These are phyloP conservation scores for Cystobasidiopsis lactophilus DNA, from an alignment of 768 basidiomycete species.

Conservation along the genomic window DNA sequence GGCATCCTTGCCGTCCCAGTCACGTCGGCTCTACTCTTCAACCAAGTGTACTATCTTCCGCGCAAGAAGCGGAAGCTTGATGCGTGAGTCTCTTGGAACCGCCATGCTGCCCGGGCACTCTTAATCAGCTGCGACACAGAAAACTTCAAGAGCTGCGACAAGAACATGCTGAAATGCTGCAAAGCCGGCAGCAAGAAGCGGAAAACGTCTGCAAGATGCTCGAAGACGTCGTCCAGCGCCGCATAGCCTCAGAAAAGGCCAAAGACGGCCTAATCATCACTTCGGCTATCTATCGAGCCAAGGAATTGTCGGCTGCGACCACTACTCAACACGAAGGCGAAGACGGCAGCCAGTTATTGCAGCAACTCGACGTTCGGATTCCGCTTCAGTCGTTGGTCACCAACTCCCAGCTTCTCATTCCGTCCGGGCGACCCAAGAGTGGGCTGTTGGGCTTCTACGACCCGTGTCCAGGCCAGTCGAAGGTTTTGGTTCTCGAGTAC, in stretches of 20 bases:
- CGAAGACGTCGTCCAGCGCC: conserved; percentile 43
- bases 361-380: conserved; percentile 49
- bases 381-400: conserved; percentile 61
- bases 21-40: conserved; percentile 21
- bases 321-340: too few relatives aligned
- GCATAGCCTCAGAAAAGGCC: conserved; percentile 39
- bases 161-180: conserved; percentile 41
- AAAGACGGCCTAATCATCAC: conserved; percentile 55
- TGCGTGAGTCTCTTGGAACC: conserved; percentile 16
- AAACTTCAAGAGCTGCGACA: conserved; percentile 44
- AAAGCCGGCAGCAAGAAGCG: conserved; percentile 40
- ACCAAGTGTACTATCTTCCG: conserved; percentile 25
- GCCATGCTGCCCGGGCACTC: too few relatives aligned
- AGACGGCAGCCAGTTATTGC: too few relatives aligned
- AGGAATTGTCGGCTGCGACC: conserved; percentile 31
- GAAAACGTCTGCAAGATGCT: conserved; percentile 42
- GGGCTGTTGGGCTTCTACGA: conserved; percentile 74
- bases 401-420: conserved; percentile 45
- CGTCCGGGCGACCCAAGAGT: conserved; percentile 50
- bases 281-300: conserved; percentile 46
- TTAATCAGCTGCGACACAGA: conserved; percentile 25
- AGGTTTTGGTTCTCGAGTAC: conserved; percentile 51
- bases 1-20: conserved; percentile 24
- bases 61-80: conserved; percentile 19
- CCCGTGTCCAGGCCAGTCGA: conserved; percentile 49